phyloP scores from a whole-genome alignment of 1,284 basidiomycete genomes.

The Blastosporella zonata region DNA sequence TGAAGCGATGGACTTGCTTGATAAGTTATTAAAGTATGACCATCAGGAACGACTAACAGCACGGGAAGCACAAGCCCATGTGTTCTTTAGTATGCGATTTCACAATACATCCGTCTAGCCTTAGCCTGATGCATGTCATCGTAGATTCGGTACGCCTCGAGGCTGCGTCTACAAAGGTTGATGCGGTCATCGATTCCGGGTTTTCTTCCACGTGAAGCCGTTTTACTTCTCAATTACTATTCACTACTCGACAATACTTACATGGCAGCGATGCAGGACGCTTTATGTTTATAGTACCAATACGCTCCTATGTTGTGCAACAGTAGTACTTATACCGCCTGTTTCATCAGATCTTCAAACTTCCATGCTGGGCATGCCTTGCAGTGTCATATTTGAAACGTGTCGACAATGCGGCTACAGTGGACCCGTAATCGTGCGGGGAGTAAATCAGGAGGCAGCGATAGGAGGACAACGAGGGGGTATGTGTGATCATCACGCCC shows the following conservation, averaged over 20 bases:
- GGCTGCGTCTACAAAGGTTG: slow-evolving; percentile 45
- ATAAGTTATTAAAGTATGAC: slow-evolving; percentile 82
- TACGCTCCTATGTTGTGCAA: slow-evolving; percentile 11
- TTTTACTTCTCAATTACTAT: slow-evolving; percentile 5
- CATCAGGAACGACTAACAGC: slow-evolving; percentile 85
- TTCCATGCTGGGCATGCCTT: slow-evolving; percentile 6
- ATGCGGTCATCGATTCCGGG: slow-evolving; percentile 55
- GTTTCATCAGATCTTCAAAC: slow-evolving; percentile 16
- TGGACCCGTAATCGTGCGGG: slow-evolving; percentile 1
- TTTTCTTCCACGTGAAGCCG: slow-evolving; percentile 48
- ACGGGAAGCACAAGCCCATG: slow-evolving; percentile 70
- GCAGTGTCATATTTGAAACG: slow-evolving; percentile 17
- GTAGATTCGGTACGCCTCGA: slow-evolving; percentile 54
- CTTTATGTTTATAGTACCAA: slow-evolving; percentile 14
- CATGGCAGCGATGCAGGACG: slow-evolving; percentile 16
- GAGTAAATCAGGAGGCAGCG: slow-evolving; percentile 14
- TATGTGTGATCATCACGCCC: slow-evolving; percentile 30
- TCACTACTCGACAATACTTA: slow-evolving; percentile 12
- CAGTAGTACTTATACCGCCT: slow-evolving; percentile 18
- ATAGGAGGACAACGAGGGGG: slow-evolving; percentile 17
- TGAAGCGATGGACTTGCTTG: slow-evolving; percentile 79
- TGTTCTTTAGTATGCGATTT: slow-evolving; percentile 67
- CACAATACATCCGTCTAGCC: slow-evolving; percentile 3
- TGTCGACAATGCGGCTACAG: slow-evolving; percentile 9
- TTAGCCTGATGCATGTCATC: slow-evolving; percentile 4